phyloP scores from a whole-genome alignment of 176 grass and related monocot species.

The Musa troglodytarum region DNA sequence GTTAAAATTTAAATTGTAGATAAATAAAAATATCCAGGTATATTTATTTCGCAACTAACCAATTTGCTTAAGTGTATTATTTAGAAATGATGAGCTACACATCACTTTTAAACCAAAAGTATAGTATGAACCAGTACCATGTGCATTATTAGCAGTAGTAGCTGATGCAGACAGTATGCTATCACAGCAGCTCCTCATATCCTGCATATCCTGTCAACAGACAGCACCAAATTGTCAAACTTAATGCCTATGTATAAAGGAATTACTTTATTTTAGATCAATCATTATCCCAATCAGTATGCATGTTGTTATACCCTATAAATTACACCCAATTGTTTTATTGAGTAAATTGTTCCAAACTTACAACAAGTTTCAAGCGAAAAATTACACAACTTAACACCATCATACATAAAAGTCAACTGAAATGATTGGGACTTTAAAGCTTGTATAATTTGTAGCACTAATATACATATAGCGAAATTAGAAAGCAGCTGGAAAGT shows the following conservation, averaged over 20 bases:
- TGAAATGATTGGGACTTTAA: too few relatives aligned
- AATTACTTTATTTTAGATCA: background rate
- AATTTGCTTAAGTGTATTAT: too few relatives aligned
- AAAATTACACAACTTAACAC: background rate
- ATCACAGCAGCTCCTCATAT: slow-evolving; percentile 88
- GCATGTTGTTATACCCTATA: background rate
- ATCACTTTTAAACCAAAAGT: background rate
- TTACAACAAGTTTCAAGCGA: too few relatives aligned
- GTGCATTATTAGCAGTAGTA: slow-evolving; percentile 91
- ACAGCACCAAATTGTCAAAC: background rate
- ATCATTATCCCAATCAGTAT: background rate
- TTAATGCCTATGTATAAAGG: background rate
- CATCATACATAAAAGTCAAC: background rate
- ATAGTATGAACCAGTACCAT: slow-evolving; percentile 42
- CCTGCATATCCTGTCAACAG: slow-evolving; percentile 82
- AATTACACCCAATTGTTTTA: too few relatives aligned
- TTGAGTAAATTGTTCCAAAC: too few relatives aligned
- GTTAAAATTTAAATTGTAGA: background rate
- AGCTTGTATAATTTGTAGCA: too few relatives aligned
- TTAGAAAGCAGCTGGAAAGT: too few relatives aligned
- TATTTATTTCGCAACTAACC: background rate
- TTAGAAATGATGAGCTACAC: background rate
- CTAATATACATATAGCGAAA: too few relatives aligned
- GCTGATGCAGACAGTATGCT: slow-evolving; percentile 73
- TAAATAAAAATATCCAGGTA: background rate